phyloP scores from a whole-genome alignment of 352 stramenopile species.

The Phytophthora kernoviae region DNA sequence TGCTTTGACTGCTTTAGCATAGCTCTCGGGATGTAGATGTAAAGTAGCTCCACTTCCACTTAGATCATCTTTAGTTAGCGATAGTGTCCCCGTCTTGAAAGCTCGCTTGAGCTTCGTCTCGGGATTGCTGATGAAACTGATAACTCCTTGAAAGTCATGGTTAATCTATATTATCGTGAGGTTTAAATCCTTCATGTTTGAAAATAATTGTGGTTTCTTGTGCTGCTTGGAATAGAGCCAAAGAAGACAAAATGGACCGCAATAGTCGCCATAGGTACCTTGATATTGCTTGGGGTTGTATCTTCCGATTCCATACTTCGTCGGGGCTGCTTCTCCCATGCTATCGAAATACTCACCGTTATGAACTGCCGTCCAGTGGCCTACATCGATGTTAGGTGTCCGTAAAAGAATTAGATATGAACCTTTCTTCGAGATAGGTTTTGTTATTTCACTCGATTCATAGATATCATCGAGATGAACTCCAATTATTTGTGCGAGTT shows the following conservation, averaged over 20 bases:
- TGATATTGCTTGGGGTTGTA: slow-evolving; percentile 13
- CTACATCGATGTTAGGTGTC: neutral
- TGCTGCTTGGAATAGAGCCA: too few species aligned
- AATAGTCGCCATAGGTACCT: too few species aligned
- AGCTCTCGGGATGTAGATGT: slow-evolving; percentile 11
- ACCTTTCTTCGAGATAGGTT: too few species aligned
- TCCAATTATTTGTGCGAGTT: neutral
- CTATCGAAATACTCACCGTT: slow-evolving; percentile 7
- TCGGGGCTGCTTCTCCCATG: slow-evolving; percentile 13
- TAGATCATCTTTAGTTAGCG: too few species aligned
- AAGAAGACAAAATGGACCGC: too few species aligned
- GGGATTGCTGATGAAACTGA: too few species aligned
- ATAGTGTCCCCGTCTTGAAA: too few species aligned
- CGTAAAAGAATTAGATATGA: slow-evolving; percentile 4
- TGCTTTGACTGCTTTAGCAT: slow-evolving; percentile 11
- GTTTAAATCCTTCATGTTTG: neutral
- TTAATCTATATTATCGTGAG: slow-evolving; percentile 1
- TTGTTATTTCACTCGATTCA: slow-evolving; percentile 2
- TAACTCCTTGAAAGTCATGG: too few species aligned
- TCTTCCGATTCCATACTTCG: neutral
- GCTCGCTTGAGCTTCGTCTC: too few species aligned
- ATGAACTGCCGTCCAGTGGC: slow-evolving; percentile 3
- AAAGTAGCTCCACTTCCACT: neutral
- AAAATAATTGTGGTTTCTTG: slow-evolving; percentile 6
- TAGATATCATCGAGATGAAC: slow-evolving; percentile 3